Conservation (phyloP, 2,329 filamentous ascomycete genomes). For the Trichoderma koningiopsis region DNA sequence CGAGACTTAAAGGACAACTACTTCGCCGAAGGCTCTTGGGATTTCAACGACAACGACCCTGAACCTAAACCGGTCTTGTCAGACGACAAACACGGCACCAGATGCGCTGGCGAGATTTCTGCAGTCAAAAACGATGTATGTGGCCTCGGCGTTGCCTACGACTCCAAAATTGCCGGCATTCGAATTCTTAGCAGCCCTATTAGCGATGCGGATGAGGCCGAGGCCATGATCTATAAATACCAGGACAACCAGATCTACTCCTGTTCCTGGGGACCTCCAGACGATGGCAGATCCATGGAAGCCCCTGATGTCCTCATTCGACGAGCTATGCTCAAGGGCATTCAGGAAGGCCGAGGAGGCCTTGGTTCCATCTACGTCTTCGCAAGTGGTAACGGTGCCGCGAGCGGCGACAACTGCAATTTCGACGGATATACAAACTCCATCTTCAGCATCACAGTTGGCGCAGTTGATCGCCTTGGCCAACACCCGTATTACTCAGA, state of each 20-base stretch:
- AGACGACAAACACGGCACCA: conserved; percentile 88
- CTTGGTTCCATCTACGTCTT: conserved; percentile 94
- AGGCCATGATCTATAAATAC: conserved; percentile 88
- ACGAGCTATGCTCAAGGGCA: conserved; percentile 85
- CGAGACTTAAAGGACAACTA: conserved; percentile 91
- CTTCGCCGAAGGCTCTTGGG: conserved; percentile 87
- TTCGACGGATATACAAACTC: conserved; percentile 99
- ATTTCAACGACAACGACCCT: conserved; percentile 85
- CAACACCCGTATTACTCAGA: conserved; percentile 96
- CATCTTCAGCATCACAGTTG: conserved; percentile 97
- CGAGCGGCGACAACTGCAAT: conserved; percentile 91
- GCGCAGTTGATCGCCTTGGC: conserved; percentile 84
- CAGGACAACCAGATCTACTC: conserved; percentile 96
- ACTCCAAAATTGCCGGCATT: conserved; percentile 85
- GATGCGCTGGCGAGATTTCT: conserved; percentile 91
- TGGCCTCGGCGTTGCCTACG: conserved; percentile 93
- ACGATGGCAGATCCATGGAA: conserved; percentile 93
- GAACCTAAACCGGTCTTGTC: conserved; percentile 80
- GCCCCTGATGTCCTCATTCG: conserved; percentile 86
- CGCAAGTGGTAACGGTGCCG: conserved; percentile 88
- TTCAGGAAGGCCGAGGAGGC: conserved; percentile 82
- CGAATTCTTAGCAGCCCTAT: conserved; percentile 92
- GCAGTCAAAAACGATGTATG: conserved; percentile 92
- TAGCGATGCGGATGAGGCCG: conserved; percentile 87
- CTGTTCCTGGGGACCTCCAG: conserved; percentile 96